Evolutionary conservation across 2,329 filamentous ascomycete genomes (phyloP), one percentile per base, ranked within the genome.

Genomic region (Cytospora paraplurivora): DNA sequence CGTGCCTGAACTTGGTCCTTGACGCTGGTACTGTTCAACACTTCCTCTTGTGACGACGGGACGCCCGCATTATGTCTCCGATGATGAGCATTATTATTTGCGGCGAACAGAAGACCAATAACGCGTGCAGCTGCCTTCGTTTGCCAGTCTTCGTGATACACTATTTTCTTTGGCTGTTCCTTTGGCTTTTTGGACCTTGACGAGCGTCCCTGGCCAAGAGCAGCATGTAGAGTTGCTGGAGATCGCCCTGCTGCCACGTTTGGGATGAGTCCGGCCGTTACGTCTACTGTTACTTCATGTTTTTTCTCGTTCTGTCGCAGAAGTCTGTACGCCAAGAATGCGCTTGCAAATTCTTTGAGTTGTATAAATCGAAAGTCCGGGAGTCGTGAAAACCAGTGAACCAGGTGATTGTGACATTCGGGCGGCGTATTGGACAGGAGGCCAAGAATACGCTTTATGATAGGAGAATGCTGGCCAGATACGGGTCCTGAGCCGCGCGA

Each of bases 91-190:
- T 78, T 71, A 65, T 88, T 90, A 75, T 97, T 97, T 33, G 93
- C 93, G 1, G 88, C 84, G 71, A 96, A 96, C 1, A 97, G 75
- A 27, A 97, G 75, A 11, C 90, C 87, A 81, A 97, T 88, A 2
- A 96, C 86, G 68, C 89, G 88, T 3, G 92, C 88, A 8, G 90
- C 90, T 12, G 91, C 91, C 73, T 87, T 90, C 62, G 96, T 86
- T 74, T 97, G 93, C 93, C 93, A 97, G 72, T 97, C 93, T 64
- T 94, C 91, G 21, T 83, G 82, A 72, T 95, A 96, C 0, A 86
- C 77, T 1, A 87, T 81, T 66, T 80, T 80, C 68, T 84, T 85
- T 8, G 81, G 76, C 35, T 81, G 79, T 37, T 85, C 82, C 59
- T 84, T 84, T 21, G 79, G 74, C 71, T 83, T 85, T 71, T 84